Base-by-base conservation (phyloP, 2,329 filamentous ascomycete genomes). In the Alternaria sp. region DNA sequence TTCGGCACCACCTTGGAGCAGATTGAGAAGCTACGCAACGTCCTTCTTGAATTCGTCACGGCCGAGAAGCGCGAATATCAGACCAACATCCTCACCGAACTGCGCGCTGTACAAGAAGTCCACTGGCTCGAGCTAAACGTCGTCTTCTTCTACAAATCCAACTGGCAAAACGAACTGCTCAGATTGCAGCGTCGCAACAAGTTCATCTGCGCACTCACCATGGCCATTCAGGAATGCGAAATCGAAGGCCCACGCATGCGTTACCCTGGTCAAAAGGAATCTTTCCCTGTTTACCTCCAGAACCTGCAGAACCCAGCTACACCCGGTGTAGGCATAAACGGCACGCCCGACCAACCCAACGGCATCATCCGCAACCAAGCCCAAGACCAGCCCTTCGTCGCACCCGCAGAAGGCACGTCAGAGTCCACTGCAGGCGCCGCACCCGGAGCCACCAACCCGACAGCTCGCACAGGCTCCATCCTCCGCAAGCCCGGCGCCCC, bases 71-170 rank as follows among this genome's bases (percentile, higher is more conserved):
- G 94, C 55, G 94, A 97, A 72, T 96, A 92, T 73, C 90, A 94
- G 68, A 83, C 84, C 61, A 94, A 93, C 65, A 93, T 97, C 56
- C 85, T 97, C 36, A 96, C 92, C 0, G 93, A 97, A 77, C 82
- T 98, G 67, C 87, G 86, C 24, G 87, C 88, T 8, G 88, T 98
- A 51, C 87, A 89, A 24, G 89, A 97, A 69, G 91, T 93, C 34
- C 92, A 94, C 74, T 91, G 90, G 5, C 89, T 96, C 72, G 93
- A 88, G 4, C 85, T 97, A 72, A 97, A 97, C 77, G 88, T 98
- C 56, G 89, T 97, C 71, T 97, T 97, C 82, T 97, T 97, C 82
- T 96, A 97, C 85, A 97, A 97, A 78, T 92, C 90, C 58, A 97
- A 94, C 77, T 97, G 91, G 86, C 94, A 98, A 75, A 97, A 97